phyloP scores from a whole-genome alignment of 2,329 filamentous ascomycete species.

The Pseudocercospora pini-densiflorae region DNA sequence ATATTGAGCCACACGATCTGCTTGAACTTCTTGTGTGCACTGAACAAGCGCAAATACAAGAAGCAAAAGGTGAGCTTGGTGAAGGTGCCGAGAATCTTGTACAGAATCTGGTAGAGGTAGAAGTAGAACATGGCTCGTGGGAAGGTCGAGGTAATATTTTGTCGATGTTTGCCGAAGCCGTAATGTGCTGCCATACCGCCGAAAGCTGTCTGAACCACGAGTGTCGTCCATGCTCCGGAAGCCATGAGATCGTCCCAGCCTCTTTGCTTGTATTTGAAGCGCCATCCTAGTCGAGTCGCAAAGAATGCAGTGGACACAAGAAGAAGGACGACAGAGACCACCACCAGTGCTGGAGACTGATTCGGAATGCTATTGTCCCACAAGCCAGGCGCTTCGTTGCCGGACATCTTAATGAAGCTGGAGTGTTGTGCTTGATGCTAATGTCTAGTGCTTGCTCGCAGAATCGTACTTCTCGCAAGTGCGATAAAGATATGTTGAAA shows the following conservation, averaged over 20 bases:
- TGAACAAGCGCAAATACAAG: conserved; percentile 33
- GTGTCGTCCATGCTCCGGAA: conserved; percentile 26
- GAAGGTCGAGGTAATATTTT: conserved; percentile 24
- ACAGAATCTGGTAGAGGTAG: conserved; percentile 37
- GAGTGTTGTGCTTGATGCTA: neutral
- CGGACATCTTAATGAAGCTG: neutral
- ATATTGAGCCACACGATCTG: conserved; percentile 18
- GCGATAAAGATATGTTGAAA: neutral
- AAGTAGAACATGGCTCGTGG: conserved; percentile 30
- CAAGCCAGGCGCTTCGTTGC: neutral
- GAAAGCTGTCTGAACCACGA: conserved; percentile 29
- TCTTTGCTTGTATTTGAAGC: conserved; percentile 26
- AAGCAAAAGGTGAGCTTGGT: conserved; percentile 36
- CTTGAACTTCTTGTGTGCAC: conserved; percentile 19
- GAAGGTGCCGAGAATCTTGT: conserved; percentile 34
- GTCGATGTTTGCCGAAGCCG: conserved; percentile 33
- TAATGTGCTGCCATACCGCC: conserved; percentile 28
- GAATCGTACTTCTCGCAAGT: neutral
- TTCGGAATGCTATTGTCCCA: conserved; percentile 25
- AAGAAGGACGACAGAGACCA: conserved; percentile 30
- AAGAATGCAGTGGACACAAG: conserved; percentile 28
- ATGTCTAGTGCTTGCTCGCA: neutral
- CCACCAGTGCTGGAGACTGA: conserved; percentile 23
- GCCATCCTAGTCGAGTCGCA: conserved; percentile 25
- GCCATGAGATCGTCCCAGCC: conserved; percentile 32